A percentile compares a stretch with the other conserved stretches of the same genome.
Evolutionary conservation across 1,284 basidiomycete species (phyloP).

Genomic region (Heliocybe sulcata): DNA sequence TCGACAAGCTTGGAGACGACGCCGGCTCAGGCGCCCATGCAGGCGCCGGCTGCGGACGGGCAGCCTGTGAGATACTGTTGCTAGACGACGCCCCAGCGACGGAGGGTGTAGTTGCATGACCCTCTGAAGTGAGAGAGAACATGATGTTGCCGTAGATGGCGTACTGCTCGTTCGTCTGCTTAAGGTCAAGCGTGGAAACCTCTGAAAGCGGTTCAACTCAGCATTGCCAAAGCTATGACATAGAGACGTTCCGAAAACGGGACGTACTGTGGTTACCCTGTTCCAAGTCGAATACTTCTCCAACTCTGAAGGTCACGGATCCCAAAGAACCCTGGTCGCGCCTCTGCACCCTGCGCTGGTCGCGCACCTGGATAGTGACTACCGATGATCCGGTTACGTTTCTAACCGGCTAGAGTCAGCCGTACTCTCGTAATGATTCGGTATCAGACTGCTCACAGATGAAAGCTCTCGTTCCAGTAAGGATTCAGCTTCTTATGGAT

Average conservation of each 20-base stretch:
- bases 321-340: conserved; percentile 93
- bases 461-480: conserved; percentile 92
- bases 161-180: conserved; percentile 82
- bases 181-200: conserved; percentile 74
- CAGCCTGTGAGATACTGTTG: conserved; percentile 22
- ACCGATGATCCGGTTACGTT: conserved; percentile 85
- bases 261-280: conserved; percentile 67
- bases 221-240: neutral
- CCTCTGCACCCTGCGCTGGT: conserved; percentile 96
- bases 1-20: conserved; percentile 20
- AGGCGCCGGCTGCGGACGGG: conserved; percentile 22
- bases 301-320: conserved; percentile 82
- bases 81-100: conserved; percentile 21
- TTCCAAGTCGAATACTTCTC: conserved; percentile 81
- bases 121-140: conserved; percentile 70
- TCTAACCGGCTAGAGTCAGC: conserved; percentile 32
- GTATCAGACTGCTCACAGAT: conserved; percentile 55
- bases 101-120: conserved; percentile 21
- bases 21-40: conserved; percentile 17
- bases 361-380: conserved; percentile 95
- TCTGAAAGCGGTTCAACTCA: conserved; percentile 33
- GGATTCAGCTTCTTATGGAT: conserved; percentile 83
- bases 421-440: neutral
- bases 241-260: neutral
- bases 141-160: conserved; percentile 84